phyloP scores from a whole-genome alignment of 2,329 filamentous ascomycete genomes.

The Fusarium sp. region DNA sequence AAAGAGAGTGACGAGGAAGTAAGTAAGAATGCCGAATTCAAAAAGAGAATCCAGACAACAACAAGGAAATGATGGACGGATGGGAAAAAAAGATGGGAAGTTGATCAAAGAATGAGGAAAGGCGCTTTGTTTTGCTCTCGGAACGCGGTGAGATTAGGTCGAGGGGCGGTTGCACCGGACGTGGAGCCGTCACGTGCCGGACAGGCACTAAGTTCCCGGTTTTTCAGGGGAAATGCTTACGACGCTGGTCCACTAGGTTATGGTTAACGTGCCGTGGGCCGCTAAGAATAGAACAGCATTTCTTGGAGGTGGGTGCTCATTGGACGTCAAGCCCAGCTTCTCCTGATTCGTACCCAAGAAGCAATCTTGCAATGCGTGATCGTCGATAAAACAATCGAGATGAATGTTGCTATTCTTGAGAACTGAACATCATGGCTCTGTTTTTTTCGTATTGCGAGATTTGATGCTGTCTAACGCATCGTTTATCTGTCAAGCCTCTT shows the following conservation, averaged over 20 bases:
- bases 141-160: constrained; percentile 39
- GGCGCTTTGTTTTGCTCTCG: constrained; percentile 24
- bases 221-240: constrained; percentile 38
- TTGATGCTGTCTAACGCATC: neutral
- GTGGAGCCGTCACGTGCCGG: constrained; percentile 32
- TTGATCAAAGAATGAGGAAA: constrained; percentile 29
- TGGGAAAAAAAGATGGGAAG: constrained; percentile 2
- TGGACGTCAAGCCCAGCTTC: constrained; percentile 26
- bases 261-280: constrained; percentile 20
- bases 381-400: constrained; percentile 27
- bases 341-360: constrained; percentile 35
- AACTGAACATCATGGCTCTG: neutral
- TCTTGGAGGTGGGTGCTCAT: constrained; percentile 14
- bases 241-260: constrained; percentile 21
- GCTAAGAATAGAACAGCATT: constrained; percentile 36
- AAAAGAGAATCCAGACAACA: constrained; percentile 21
- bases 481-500: neutral
- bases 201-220: constrained; percentile 28
- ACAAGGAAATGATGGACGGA: constrained; percentile 22
- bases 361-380: constrained; percentile 37
- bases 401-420: constrained; percentile 7
- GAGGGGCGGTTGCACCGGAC: constrained; percentile 23
- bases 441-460: constrained; percentile 14
- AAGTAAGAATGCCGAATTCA: constrained; percentile 32
- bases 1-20: constrained; percentile 39